Conservation (phyloP, 768 basidiomycete genomes). For the Rickenella mellea region DNA sequence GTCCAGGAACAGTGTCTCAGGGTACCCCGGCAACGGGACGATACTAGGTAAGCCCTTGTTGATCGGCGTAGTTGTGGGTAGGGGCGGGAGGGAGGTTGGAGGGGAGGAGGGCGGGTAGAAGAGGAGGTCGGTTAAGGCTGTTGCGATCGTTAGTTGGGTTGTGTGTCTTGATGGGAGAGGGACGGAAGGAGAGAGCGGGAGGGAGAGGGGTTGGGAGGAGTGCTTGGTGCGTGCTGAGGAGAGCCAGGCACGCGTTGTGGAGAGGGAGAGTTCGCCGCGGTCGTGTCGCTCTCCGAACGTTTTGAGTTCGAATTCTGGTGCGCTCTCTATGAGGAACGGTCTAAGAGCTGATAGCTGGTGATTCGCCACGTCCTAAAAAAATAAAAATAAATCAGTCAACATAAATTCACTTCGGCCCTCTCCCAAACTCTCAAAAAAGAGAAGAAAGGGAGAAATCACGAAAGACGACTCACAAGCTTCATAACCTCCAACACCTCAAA, state of each 20-base stretch:
- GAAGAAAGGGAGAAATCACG: slow-evolving; percentile 6
- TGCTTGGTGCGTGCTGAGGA: neutral
- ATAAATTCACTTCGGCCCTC: neutral
- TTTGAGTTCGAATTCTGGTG: slow-evolving; percentile 71
- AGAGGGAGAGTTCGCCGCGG: slow-evolving; percentile 15
- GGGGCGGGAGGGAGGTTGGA: slow-evolving; percentile 24
- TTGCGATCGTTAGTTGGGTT: slow-evolving; percentile 20
- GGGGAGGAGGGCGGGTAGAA: slow-evolving; percentile 41
- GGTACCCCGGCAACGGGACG: slow-evolving; percentile 37
- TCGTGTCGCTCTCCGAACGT: slow-evolving; percentile 59
- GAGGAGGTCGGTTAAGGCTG: slow-evolving; percentile 55
- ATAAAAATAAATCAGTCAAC: neutral
- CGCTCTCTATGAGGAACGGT: slow-evolving; percentile 76
- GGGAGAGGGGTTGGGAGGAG: neutral
- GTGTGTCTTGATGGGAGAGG: slow-evolving; percentile 1
- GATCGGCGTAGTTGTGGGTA: slow-evolving; percentile 11
- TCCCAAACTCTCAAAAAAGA: slow-evolving; percentile 7
- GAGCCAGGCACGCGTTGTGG: slow-evolving; percentile 10
- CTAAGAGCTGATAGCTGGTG: slow-evolving; percentile 90
- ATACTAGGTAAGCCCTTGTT: slow-evolving; percentile 10
- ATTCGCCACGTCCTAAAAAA: slow-evolving; percentile 82
- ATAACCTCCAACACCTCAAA: slow-evolving; percentile 89
- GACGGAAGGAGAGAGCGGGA: neutral
- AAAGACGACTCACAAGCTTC: slow-evolving; percentile 66
- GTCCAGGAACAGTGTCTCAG: slow-evolving; percentile 80